Percentiles rank a stretch among this genome's conserved stretches.
Evolutionary conservation across 2,329 filamentous ascomycete genomes (phyloP).

Genomic region (Phaeosphaeriaceae sp.): DNA sequence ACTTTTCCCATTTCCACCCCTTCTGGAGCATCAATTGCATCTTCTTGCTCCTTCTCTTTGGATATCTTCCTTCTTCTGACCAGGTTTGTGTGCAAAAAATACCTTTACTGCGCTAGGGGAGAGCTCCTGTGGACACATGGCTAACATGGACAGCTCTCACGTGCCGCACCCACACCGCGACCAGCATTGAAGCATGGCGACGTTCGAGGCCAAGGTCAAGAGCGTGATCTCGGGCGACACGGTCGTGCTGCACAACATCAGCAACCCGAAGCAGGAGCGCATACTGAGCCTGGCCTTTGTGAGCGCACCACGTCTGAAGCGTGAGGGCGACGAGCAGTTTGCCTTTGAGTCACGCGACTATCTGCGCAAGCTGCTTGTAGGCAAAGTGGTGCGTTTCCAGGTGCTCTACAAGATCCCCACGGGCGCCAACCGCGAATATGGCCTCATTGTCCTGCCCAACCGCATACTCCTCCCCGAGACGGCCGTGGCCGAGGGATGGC

Average conservation of each 20-base stretch:
- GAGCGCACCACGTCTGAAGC: conserved; percentile 82
- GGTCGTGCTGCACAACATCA: conserved; percentile 80
- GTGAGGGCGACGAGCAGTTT: conserved; percentile 90
- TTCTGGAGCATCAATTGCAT: conserved; percentile 24
- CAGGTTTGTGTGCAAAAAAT: conserved; percentile 8
- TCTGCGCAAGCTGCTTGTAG: conserved; percentile 82
- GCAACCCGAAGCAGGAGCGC: conserved; percentile 83
- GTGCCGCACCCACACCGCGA: conserved; percentile 2
- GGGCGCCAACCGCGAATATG: conserved; percentile 82
- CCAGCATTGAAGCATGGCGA: conserved; percentile 34
- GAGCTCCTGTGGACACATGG: conserved; percentile 31
- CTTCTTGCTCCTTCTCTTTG: conserved; percentile 9
- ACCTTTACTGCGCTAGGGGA: not conserved
- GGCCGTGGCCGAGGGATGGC: conserved; percentile 86
- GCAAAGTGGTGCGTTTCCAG: conserved; percentile 85
- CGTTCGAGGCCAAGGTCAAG: conserved; percentile 72
- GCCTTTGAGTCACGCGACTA: conserved; percentile 96
- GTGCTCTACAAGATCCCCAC: conserved; percentile 88
- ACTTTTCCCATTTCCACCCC: not conserved
- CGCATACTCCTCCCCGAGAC: conserved; percentile 78
- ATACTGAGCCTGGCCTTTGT: conserved; percentile 92
- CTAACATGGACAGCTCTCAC: conserved; percentile 31
- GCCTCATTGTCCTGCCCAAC: conserved; percentile 77
- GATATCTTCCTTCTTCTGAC: conserved; percentile 15
- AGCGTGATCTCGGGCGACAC: conserved; percentile 94